phyloP scores from a whole-genome alignment of 176 grass and related monocot species.

The Phyllostachys edulis region DNA sequence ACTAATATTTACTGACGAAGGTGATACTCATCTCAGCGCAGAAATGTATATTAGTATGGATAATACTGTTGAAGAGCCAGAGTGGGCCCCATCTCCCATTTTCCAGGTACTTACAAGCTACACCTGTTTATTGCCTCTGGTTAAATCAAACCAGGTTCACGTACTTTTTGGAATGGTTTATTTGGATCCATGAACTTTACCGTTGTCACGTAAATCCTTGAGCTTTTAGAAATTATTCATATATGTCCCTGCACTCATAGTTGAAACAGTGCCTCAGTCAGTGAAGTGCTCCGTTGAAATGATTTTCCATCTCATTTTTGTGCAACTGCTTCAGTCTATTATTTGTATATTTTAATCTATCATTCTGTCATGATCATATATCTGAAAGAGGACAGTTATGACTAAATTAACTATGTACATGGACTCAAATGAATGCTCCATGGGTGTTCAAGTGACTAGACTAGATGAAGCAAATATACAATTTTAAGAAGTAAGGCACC shows the following conservation, averaged over 20 bases:
- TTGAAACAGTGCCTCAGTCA: neutral
- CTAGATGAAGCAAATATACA: neutral
- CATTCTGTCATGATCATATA: constrained; percentile 7
- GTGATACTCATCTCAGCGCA: constrained; percentile 75
- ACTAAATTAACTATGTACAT: constrained; percentile 9
- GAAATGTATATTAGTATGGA: constrained; percentile 94
- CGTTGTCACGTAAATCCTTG: constrained; percentile 1
- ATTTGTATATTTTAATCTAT: neutral
- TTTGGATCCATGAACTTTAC: constrained; percentile 11
- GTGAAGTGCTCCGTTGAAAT: neutral
- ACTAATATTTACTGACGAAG: constrained; percentile 96
- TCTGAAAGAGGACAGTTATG: neutral
- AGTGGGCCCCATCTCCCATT: constrained; percentile 79
- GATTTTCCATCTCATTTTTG: constrained; percentile 8
- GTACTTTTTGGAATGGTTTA: neutral
- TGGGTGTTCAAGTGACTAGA: neutral
- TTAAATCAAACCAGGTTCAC: neutral
- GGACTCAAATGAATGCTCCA: neutral
- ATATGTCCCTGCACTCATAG: neutral
- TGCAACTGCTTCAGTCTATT: neutral
- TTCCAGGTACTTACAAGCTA: constrained; percentile 72
- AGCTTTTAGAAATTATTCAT: neutral
- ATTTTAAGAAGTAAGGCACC: neutral
- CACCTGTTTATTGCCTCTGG: constrained; percentile 10
- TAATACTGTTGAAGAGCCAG: constrained; percentile 66